Base-by-base conservation (phyloP, 2,329 filamentous ascomycete species). In the Alternaria arbusti region DNA sequence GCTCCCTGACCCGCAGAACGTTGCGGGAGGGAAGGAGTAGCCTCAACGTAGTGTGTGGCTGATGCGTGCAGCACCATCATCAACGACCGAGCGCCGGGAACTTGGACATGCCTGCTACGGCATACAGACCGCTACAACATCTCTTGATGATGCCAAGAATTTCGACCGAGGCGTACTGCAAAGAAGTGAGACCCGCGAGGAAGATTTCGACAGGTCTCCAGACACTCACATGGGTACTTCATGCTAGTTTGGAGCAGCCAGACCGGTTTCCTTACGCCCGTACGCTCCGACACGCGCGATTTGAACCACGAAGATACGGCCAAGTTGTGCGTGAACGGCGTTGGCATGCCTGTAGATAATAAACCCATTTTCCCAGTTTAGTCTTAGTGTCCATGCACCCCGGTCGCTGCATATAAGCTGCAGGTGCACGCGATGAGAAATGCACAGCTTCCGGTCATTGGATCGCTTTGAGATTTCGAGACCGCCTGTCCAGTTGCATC, bases 361-460 rank as follows among this genome's bases (percentile, higher is more conserved):
- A 44, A 46, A 57, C 67, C 67, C 67, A 69, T 68, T 69, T 61
- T 36, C 67, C 67, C 44, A 52, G 60, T 60, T 62, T 52, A 56
- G 61, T 61, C 20, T 30, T 68, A 69, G 67, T 59, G 66, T 52
- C 60, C 25, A 46, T 25, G n/a, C 17, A 57, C 45, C 59, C 57
- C 28, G 23, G 54, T 59, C 23, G 47, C 20, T 66, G 58, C 61
- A 62, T 54, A 56, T 69, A 67, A 69, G 67, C 66, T 54, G 51
- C 61, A 67, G 55, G 57, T 59, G 60, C 47, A 58, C 46, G 22
- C 63, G 50, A 61, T 57, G 43, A 64, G 52, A n/a, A 28, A 20
- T 30, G 36, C 22, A 40, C 57, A 46, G 54, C 52, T 44, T 51
- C 17, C 51, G 22, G 17, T 54, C 17, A 69, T 70, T 71, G 66